phyloP scores from a whole-genome alignment of 371 early-diverging fungal genomes.

The Mucor racemosus region DNA sequence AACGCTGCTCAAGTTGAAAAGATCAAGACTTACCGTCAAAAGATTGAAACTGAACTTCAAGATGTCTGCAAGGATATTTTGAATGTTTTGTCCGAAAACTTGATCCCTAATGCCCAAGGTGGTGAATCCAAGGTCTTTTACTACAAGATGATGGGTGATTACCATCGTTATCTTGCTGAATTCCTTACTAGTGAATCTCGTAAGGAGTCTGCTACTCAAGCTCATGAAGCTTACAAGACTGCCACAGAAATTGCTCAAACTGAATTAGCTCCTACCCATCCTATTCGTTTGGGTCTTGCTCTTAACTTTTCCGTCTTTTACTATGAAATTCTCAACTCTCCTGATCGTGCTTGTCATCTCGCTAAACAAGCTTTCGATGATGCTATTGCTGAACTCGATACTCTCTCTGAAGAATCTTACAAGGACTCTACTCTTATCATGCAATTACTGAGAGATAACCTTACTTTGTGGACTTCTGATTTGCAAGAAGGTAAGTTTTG shows the following conservation, averaged over 20 bases:
- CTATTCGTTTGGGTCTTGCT: conserved; percentile 98
- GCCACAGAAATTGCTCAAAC: conserved; percentile 95
- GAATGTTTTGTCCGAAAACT: conserved; percentile 84
- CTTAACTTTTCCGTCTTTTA: conserved; percentile 99
- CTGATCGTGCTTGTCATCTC: conserved; percentile 97
- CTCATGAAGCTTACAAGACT: conserved; percentile 95
- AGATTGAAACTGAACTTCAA: conserved; percentile 93
- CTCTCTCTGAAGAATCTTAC: conserved; percentile 98
- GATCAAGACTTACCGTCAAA: conserved; percentile 89
- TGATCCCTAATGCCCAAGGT: conserved; percentile 84
- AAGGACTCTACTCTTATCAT: conserved; percentile 99
- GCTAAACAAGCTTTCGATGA: conserved; percentile 99
- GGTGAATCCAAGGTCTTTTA: conserved; percentile 99
- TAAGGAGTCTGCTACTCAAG: conserved; percentile 85
- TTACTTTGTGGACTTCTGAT: conserved; percentile 99
- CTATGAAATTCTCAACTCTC: conserved; percentile 99
- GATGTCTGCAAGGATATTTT: conserved; percentile 97
- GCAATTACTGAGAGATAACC: conserved; percentile 99
- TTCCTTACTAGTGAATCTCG: conserved; percentile 89
- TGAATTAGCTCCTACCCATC: conserved; percentile 97
- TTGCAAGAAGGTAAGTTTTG: conserved; percentile 76
- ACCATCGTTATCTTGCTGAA: conserved; percentile 99
- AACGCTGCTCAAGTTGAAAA: conserved; percentile 82
- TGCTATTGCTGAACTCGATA: conserved; percentile 99
- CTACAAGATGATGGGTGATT: conserved; percentile 95